Conservation (phyloP, 1,284 basidiomycete species). For the Rhodotorula sp. region DNA sequence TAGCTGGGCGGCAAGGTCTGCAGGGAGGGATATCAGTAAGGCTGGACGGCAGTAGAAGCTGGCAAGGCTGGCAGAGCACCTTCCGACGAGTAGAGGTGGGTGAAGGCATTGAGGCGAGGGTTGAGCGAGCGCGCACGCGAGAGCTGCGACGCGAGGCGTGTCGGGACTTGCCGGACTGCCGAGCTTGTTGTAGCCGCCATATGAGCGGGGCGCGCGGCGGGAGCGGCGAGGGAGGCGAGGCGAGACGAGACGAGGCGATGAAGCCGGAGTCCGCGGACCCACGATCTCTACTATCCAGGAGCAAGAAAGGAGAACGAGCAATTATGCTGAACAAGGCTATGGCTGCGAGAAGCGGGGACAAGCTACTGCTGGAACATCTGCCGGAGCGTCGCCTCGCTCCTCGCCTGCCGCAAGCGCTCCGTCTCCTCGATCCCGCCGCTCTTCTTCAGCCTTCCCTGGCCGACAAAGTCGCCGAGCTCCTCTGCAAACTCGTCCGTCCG, state of each 20-base stretch:
- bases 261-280: neutral
- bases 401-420: slow-evolving; percentile 77
- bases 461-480: slow-evolving; percentile 80
- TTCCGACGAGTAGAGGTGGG: slow-evolving; percentile 11
- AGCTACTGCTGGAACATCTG: slow-evolving; percentile 66
- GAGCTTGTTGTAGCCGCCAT: neutral
- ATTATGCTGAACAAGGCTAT: neutral
- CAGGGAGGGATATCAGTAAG: neutral
- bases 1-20: slow-evolving; percentile 14
- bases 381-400: slow-evolving; percentile 78
- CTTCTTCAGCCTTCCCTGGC: slow-evolving; percentile 81
- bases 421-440: slow-evolving; percentile 91
- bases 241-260: slow-evolving; percentile 3
- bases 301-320: neutral
- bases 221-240: neutral
- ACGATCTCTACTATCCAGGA: no score
- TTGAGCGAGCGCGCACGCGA: slow-evolving; percentile 18
- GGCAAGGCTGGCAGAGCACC: neutral
- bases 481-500: slow-evolving; percentile 75
- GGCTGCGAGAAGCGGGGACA: no score
- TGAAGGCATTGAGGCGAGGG: slow-evolving; percentile 26
- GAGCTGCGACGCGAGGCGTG: neutral
- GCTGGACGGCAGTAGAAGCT: rapidly evolving
- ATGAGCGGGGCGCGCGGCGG: neutral
- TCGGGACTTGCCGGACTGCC: neutral